A percentile compares a stretch with the other conserved stretches of the same genome.
Evolutionary conservation across 257 asterid species (phyloP).

Genomic region (Nicotiana knightiana): DNA sequence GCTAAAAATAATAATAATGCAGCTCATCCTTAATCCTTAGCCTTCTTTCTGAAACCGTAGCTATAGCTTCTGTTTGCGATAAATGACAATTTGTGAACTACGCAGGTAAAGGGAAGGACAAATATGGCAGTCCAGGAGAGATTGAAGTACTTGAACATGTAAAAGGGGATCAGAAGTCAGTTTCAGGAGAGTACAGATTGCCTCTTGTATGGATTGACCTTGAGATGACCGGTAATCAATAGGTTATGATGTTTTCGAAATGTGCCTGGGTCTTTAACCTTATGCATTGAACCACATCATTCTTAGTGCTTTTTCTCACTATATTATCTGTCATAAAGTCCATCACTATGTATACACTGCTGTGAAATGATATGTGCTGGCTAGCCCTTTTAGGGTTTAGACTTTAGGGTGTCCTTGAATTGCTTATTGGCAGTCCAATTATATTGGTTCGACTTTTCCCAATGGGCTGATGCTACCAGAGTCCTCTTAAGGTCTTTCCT

Average conservation of each 20-base stretch:
- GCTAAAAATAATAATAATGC: no score
- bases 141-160: conserved; percentile 21
- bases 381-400: conserved; percentile 1
- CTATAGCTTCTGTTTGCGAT: neutral
- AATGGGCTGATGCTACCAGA: neutral
- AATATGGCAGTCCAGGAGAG: conserved; percentile 20
- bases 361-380: neutral
- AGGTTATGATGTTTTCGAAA: conserved; percentile 38
- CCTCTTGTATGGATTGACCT: conserved; percentile 98
- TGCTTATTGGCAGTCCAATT: neutral
- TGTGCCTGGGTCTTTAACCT: conserved; percentile 76
- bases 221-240: conserved; percentile 80
- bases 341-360: conserved; percentile 11
- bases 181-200: conserved; percentile 41
- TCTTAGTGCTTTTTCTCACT: neutral
- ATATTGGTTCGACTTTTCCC: neutral
- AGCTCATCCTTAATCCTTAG: neutral
- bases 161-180: conserved; percentile 20
- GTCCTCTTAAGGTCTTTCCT: neutral
- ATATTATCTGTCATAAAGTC: neutral
- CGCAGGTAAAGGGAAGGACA: conserved; percentile 32
- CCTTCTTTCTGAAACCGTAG: neutral
- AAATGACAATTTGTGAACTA: neutral
- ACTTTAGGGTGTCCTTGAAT: conserved; percentile 6
- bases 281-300: conserved; percentile 63